These are phyloP conservation scores for Aspergillus taichungensis DNA, from an alignment of 495 filamentous ascomycete species.

Conservation along the genomic window DNA sequence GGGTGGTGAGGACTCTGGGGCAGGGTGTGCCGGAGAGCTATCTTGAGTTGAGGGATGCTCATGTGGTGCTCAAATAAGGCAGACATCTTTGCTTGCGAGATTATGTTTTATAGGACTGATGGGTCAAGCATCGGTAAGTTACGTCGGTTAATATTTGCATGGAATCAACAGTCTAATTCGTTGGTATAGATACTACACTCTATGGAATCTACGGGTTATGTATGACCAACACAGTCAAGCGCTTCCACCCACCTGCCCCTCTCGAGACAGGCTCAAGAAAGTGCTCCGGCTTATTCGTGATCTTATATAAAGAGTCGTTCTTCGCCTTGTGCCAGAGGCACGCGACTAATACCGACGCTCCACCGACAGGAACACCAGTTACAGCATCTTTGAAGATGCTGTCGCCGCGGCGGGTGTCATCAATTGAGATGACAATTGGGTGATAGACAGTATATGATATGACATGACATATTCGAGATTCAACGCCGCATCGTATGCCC, in stretches of 20 bases:
- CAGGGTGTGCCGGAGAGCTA: conserved; percentile 79
- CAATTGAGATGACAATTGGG: background rate
- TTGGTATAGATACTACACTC: conserved; percentile 2
- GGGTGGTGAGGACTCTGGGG: conserved; percentile 61
- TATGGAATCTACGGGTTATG: conserved; percentile 17
- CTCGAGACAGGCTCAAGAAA: conserved; percentile 67
- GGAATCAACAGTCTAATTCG: background rate
- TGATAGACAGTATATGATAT: too few relatives aligned
- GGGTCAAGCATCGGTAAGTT: background rate
- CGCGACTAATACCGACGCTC: conserved; percentile 45
- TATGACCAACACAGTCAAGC: conserved; percentile 86
- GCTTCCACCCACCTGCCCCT: conserved; percentile 72
- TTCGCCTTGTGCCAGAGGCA: conserved; percentile 45
- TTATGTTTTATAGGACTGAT: background rate
- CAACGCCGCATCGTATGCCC: too few relatives aligned
- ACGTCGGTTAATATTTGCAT: background rate
- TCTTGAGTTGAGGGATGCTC: conserved; percentile 79
- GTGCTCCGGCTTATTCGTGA: conserved; percentile 96
- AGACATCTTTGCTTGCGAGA: background rate
- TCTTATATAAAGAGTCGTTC: conserved; percentile 37
- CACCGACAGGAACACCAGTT: conserved; percentile 43
- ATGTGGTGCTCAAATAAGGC: conserved; percentile 78
- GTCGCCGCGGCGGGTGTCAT: conserved; percentile 43
- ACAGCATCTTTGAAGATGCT: conserved; percentile 41
- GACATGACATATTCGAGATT: too few relatives aligned